Evolutionary conservation across 2,329 filamentous ascomycete genomes (phyloP), one percentile per base, ranked within the genome.

Genomic region (Pseudopithomyces chartarum): DNA sequence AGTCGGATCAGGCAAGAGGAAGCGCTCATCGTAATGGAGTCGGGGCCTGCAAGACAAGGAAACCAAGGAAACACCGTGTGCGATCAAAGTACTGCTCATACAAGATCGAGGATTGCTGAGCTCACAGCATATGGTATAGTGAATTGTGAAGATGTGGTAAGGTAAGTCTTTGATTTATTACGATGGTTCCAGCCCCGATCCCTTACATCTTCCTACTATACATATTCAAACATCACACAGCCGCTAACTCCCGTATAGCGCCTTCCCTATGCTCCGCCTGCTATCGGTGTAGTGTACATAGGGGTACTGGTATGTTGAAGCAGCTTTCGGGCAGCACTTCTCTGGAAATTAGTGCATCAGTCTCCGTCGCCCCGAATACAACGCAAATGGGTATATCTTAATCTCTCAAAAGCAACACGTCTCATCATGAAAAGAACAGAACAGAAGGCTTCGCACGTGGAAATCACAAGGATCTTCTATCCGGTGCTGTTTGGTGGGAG

Each of bases 371-470:
- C n/a, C 54, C 60, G 58, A 66, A 64, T 64, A 59, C 66, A 67
- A 59, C 67, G 67, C 48, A 55, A 47, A 40, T 65, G 70, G 70
- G 69, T 73, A 71, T 73, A 71, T 65, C 56, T 42, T 66, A 57
- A 59, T 55, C 62, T 61, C 57, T 55, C 60, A 59, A 61, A 63
- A 51, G 65, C 56, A 65, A 56, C 54, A 54, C 52, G 51, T 59
- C 60, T 62, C 58, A 47, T 58, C 59, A 48, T 62, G 42, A 64
- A 64, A 49, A 63, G 53, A 34, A 38, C 7, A 38, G 26, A 54
- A 53, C 56, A 60, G 40, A 60, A 59, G 52, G 59, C 47, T 42
- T 26, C 23, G 13, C 42, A 38, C 10, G 26, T 15, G 15, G 32
- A 12, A 6, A n/a, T n/a, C n/a, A n/a, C 47, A n/a, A 26, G 12